Evolutionary conservation across 2,329 filamentous ascomycete genomes (phyloP).

Genomic region (Pezicula neosporulosa): DNA sequence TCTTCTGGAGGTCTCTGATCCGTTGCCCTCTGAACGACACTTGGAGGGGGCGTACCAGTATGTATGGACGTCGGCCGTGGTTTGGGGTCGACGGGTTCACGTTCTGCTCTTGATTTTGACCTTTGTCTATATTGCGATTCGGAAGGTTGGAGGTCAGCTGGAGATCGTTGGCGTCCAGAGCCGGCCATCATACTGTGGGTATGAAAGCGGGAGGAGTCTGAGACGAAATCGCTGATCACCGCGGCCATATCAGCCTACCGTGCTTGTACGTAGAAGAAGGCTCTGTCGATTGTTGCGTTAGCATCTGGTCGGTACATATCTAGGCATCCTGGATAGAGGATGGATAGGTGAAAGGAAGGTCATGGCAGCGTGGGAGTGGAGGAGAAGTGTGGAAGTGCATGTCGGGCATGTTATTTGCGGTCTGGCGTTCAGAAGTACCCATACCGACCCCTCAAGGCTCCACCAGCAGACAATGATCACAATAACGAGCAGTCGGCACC

Average conservation of each 20-base stretch:
- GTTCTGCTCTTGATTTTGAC: constrained; percentile 18
- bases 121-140: constrained; percentile 21
- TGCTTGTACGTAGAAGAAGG: constrained; percentile 12
- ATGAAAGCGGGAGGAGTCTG: constrained; percentile 66
- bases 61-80: constrained; percentile 6
- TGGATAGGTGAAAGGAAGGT: background rate
- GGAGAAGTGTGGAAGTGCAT: background rate
- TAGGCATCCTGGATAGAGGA: background rate
- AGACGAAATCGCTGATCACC: constrained; percentile 68
- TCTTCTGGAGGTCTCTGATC: constrained; percentile 7
- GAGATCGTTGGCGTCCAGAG: constrained; percentile 41
- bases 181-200: constrained; percentile 53
- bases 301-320: constrained; percentile 6
- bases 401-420: background rate
- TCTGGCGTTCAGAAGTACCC: background rate
- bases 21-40: constrained; percentile 12
- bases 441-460: background rate
- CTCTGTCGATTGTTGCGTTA: constrained; percentile 19
- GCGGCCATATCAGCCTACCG: constrained; percentile 50
- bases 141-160: constrained; percentile 34
- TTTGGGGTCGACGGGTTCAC: constrained; percentile 19
- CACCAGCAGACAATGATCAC: background rate
- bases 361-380: background rate
- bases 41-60: constrained; percentile 20
- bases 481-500: background rate